Conservation (phyloP, 2,329 filamentous ascomycete species). For the Beauveria pseudobassiana region DNA sequence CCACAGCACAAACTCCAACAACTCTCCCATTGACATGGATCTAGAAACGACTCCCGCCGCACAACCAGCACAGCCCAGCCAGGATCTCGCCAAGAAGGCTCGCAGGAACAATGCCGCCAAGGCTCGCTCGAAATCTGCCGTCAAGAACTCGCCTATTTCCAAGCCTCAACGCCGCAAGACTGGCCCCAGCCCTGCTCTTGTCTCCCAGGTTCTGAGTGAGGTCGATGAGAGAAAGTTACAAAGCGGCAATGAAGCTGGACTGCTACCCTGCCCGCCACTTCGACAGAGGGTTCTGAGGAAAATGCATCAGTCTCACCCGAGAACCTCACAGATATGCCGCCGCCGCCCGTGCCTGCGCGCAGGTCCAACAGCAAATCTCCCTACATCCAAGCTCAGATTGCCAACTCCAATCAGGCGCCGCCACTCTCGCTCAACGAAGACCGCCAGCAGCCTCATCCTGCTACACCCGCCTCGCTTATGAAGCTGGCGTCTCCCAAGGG, state of each 20-base stretch:
- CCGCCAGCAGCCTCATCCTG: constrained; percentile 49
- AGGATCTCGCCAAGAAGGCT: constrained; percentile 44
- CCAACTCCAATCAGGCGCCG: constrained; percentile 14
- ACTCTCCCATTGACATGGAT: constrained; percentile 52
- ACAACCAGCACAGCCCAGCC: constrained; percentile 29
- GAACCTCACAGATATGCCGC: constrained; percentile 57
- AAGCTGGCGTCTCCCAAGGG: constrained; percentile 53
- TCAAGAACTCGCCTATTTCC: constrained; percentile 66
- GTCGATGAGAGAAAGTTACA: constrained; percentile 35
- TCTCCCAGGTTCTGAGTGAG: constrained; percentile 48
- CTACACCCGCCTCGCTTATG: constrained; percentile 86
- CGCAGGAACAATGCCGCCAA: constrained; percentile 46
- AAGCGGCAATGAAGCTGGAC: constrained; percentile 31
- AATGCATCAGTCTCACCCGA: constrained; percentile 60
- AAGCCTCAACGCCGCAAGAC: constrained; percentile 55
- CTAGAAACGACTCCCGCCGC: constrained; percentile 34
- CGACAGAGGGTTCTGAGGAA: constrained; percentile 52
- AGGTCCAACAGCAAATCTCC: constrained; percentile 60
- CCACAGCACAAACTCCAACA: constrained; percentile 36
- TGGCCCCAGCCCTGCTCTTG: constrained; percentile 46
- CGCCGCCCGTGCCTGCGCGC: constrained; percentile 58
- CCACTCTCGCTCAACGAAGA: constrained; percentile 15
- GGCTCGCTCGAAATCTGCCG: constrained; percentile 41
- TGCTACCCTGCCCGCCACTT: constrained; percentile 31
- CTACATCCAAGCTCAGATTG: constrained; percentile 51